A percentile compares a stretch with the other conserved stretches of the same genome.
phyloP scores from a whole-genome alignment of 208 protist genomes.

The Acanthamoeba quina region DNA sequence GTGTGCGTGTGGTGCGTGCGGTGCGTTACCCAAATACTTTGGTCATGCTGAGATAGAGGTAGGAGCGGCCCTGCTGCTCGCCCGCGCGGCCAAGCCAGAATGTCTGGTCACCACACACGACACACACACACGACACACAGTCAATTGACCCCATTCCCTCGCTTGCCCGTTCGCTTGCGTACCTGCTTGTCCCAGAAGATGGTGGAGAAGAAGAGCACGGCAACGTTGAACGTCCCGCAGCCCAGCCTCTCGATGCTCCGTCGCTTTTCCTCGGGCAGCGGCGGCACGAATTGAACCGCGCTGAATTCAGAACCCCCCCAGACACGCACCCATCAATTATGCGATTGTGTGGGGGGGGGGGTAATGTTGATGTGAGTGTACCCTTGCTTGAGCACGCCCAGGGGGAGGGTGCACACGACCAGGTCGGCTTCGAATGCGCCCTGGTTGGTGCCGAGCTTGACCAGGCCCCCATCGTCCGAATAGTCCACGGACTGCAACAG shows the following conservation, averaged over 20 bases:
- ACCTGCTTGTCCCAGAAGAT: slow-evolving; percentile 39
- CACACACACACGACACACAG: background rate
- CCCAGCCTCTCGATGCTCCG: background rate
- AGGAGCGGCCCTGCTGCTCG: background rate
- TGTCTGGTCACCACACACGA: background rate
- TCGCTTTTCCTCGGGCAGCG: background rate
- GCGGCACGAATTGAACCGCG: background rate
- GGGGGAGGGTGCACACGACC: slow-evolving; percentile 27
- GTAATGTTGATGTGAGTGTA: background rate
- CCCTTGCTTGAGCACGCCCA: slow-evolving; percentile 7
- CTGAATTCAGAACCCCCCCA: background rate
- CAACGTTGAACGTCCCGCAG: slow-evolving; percentile 9
- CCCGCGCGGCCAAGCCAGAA: background rate
- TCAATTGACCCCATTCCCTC: too few relatives aligned
- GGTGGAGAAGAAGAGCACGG: slow-evolving; percentile 45
- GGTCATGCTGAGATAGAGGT: slow-evolving; percentile 27
- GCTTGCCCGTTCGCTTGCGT: background rate
- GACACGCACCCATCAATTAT: background rate
- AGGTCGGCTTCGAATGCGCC: slow-evolving; percentile 3
- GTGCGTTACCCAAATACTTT: background rate
- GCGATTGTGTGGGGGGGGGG: background rate
- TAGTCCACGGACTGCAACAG: background rate
- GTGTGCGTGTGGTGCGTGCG: background rate
- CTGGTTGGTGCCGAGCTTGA: background rate
- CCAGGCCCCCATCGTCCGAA: background rate